A percentile compares a stretch with the other conserved stretches of the same genome.
Conservation (phyloP, 2,329 filamentous ascomycete species). For the Fusarium odoratissimum region DNA sequence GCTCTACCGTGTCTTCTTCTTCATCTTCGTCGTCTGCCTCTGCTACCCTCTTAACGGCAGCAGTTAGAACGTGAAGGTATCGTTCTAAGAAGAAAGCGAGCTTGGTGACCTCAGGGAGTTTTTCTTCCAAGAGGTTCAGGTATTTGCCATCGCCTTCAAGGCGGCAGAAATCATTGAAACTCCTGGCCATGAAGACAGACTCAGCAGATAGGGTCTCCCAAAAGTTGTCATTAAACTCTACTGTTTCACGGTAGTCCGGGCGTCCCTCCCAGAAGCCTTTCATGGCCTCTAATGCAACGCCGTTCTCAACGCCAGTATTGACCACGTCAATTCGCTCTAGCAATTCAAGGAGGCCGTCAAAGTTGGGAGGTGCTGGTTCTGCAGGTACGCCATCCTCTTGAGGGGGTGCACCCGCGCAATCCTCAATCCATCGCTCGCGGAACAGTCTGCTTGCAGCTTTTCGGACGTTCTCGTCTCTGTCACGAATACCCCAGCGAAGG, state of each 20-base stretch:
- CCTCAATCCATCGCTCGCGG: constrained; percentile 96
- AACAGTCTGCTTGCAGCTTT: constrained; percentile 93
- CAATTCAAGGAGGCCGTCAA: constrained; percentile 88
- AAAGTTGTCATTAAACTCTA: constrained; percentile 78
- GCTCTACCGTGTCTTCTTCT: constrained; percentile 86
- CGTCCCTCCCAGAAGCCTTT: constrained; percentile 95
- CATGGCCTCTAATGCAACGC: constrained; percentile 94
- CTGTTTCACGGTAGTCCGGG: constrained; percentile 80
- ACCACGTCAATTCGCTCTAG: constrained; percentile 94
- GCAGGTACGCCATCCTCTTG: constrained; percentile 67
- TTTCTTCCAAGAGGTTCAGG: constrained; percentile 84
- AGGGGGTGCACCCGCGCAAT: constrained; percentile 79
- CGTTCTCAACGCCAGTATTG: constrained; percentile 88
- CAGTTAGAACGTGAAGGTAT: constrained; percentile 77
- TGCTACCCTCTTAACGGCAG: constrained; percentile 69
- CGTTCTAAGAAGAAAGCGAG: constrained; percentile 88
- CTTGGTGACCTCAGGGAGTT: constrained; percentile 93
- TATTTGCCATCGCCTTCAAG: constrained; percentile 78
- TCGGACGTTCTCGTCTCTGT: constrained; percentile 92
- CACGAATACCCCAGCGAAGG: constrained; percentile 91
- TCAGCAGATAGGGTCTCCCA: constrained; percentile 87
- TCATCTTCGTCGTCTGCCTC: constrained; percentile 67
- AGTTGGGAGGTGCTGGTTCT: constrained; percentile 72
- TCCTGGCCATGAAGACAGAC: constrained; percentile 88
- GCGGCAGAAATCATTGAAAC: constrained; percentile 93